Evolutionary conservation across 352 stramenopile species (phyloP).

Genomic region (Globisporangium recalcitrans): DNA sequence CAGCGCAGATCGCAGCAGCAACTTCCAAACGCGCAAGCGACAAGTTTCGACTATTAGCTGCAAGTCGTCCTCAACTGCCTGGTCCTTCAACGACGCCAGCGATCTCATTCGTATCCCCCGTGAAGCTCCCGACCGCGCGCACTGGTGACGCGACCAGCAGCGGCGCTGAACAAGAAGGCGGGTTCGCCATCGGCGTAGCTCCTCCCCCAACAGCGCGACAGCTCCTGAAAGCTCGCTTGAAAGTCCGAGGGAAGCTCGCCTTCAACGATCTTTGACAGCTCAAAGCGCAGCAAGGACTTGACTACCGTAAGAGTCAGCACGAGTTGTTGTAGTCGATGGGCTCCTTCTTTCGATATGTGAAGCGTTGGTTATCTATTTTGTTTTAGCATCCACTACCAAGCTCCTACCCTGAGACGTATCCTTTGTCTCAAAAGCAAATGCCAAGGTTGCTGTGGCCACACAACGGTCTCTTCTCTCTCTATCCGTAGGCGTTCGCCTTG

Average conservation of each 20-base stretch:
- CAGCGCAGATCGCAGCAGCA: background rate
- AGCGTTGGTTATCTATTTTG: background rate
- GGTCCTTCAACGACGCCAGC: background rate
- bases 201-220: background rate
- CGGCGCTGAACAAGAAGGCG: background rate
- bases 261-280: background rate
- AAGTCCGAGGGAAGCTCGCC: background rate
- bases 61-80: background rate
- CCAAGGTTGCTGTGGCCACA: background rate
- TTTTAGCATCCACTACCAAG: background rate
- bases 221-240: background rate
- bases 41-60: background rate
- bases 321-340: background rate
- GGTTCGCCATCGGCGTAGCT: background rate
- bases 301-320: no score
- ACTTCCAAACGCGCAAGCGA: background rate
- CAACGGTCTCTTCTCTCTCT: background rate
- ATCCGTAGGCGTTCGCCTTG: slow-evolving; percentile 93
- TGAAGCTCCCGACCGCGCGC: background rate
- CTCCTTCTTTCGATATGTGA: background rate
- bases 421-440: background rate
- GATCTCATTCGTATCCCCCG: background rate
- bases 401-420: background rate
- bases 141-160: background rate
- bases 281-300: background rate